phyloP scores from a whole-genome alignment of 768 basidiomycete species.

The Cantharellus anzutake region DNA sequence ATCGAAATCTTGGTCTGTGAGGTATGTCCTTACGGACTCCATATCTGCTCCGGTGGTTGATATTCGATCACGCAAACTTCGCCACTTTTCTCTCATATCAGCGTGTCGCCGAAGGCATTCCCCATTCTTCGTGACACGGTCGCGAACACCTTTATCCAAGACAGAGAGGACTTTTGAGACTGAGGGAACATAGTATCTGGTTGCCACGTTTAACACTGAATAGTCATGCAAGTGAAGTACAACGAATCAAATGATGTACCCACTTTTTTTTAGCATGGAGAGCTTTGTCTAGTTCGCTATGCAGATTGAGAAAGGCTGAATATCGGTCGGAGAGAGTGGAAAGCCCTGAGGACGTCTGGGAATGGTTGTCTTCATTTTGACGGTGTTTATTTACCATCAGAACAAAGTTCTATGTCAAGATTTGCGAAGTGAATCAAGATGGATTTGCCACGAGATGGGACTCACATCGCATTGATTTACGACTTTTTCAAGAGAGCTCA shows the following conservation, averaged over 20 bases:
- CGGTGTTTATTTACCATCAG: neutral
- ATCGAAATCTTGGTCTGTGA: slow-evolving; percentile 29
- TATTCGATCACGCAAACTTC: slow-evolving; percentile 60
- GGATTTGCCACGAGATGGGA: neutral
- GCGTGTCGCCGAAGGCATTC: slow-evolving; percentile 81
- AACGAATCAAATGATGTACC: slow-evolving; percentile 10
- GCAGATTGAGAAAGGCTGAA: neutral
- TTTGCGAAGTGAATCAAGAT: neutral
- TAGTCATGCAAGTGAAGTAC: neutral
- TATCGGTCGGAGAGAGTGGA: neutral
- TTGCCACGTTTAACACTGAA: neutral
- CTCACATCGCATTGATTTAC: slow-evolving; percentile 75
- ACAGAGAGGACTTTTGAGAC: slow-evolving; percentile 83
- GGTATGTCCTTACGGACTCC: slow-evolving; percentile 43
- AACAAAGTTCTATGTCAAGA: neutral
- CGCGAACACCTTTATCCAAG: slow-evolving; percentile 83
- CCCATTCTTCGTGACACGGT: slow-evolving; percentile 90
- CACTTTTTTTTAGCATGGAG: slow-evolving; percentile 83
- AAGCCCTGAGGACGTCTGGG: neutral
- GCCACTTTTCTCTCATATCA: slow-evolving; percentile 78
- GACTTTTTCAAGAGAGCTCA: slow-evolving; percentile 87
- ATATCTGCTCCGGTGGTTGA: slow-evolving; percentile 65
- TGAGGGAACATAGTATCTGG: slow-evolving; percentile 86
- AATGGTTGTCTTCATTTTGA: neutral
- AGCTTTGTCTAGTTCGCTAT: slow-evolving; percentile 34